Evolutionary conservation across 2,329 filamentous ascomycete genomes (phyloP), one percentile per base, ranked within the genome.

Genomic region (Fusarium sp.): DNA sequence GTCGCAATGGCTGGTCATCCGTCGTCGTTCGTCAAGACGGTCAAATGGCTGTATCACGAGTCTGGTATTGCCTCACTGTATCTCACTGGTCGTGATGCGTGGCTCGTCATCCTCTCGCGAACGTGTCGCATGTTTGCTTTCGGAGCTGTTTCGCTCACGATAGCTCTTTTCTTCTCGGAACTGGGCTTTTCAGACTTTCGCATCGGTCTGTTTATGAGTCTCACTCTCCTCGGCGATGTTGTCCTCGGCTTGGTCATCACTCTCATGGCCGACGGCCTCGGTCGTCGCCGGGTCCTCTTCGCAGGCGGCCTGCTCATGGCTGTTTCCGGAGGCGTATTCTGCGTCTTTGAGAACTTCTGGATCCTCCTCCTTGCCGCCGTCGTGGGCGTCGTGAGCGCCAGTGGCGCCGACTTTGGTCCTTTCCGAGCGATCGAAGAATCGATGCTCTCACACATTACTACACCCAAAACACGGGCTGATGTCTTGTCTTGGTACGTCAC

Each of bases 401-500:
- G 84, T 3, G 91, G 91, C 8, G 88, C 90, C 18, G 91, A 93
- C 73, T 92, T 93, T 77, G 91, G 91, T 0, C 91, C 91, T 0
- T 93, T 93, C 74, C 84, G 91, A 40, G 90, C 90, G 5, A 89
- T 93, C 35, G 91, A 93, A 78, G 91, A 93, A 83, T 90, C 88
- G 0, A 90, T 88, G 36, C 79, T 93, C 9, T 89, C 90, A 6
- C 89, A 92, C 77, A 83, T 93, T 52, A 92, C 90, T 0, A 85
- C 82, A 0, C 85, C 87, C 0, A 80, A 84, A 33, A 88, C 86
- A 1, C 83, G 91, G 56, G 84, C 89, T 16, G 90, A 93, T 80
- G 90, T 93, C n/a, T 84, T 92, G 68, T 87, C 89, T 10, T 93
- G 91, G 91, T 92, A 93, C 75, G 87, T 91, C 45, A 90, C 88